Evolutionary conservation across 2,329 filamentous ascomycete genomes (phyloP).

Genomic region (Apiospora arundinis): DNA sequence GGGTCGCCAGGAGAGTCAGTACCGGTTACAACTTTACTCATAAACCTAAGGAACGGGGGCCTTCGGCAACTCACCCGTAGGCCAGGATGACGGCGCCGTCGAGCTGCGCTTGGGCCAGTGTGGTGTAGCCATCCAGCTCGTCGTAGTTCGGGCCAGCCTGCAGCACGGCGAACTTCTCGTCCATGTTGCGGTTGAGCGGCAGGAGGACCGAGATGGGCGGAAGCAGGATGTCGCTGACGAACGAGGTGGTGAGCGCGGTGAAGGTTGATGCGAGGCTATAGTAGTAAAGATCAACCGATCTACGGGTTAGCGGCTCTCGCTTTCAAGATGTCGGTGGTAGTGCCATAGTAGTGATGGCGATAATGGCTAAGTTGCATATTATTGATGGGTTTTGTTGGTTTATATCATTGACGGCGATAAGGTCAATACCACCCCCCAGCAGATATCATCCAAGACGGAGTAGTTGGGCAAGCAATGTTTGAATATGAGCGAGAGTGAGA

Average conservation of each 20-base stretch:
- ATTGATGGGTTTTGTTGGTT: too few relatives aligned
- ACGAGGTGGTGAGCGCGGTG: slow-evolving; percentile 73
- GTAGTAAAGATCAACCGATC: neutral
- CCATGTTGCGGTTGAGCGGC: slow-evolving; percentile 73
- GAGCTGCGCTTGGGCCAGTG: slow-evolving; percentile 69
- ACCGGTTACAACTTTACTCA: neutral
- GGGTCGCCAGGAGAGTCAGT: neutral
- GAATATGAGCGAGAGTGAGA: too few relatives aligned
- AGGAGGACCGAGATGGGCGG: slow-evolving; percentile 73
- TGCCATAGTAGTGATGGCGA: neutral
- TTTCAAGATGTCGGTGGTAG: neutral
- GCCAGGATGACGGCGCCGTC: slow-evolving; percentile 77
- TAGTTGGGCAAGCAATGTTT: neutral
- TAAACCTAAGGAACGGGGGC: too few relatives aligned
- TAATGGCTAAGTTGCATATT: neutral
- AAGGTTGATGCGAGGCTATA: slow-evolving; percentile 72
- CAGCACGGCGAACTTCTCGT: slow-evolving; percentile 76
- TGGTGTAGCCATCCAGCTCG: slow-evolving; percentile 67
- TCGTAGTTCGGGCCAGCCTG: slow-evolving; percentile 61
- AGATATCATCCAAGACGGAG: too few relatives aligned
- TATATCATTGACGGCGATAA: neutral
- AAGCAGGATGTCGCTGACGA: slow-evolving; percentile 73
- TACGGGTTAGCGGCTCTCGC: neutral
- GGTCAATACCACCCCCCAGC: neutral
- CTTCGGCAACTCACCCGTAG: slow-evolving; percentile 60